Evolutionary conservation across 768 basidiomycete species (phyloP).

Genomic region (Hericium erinaceus): DNA sequence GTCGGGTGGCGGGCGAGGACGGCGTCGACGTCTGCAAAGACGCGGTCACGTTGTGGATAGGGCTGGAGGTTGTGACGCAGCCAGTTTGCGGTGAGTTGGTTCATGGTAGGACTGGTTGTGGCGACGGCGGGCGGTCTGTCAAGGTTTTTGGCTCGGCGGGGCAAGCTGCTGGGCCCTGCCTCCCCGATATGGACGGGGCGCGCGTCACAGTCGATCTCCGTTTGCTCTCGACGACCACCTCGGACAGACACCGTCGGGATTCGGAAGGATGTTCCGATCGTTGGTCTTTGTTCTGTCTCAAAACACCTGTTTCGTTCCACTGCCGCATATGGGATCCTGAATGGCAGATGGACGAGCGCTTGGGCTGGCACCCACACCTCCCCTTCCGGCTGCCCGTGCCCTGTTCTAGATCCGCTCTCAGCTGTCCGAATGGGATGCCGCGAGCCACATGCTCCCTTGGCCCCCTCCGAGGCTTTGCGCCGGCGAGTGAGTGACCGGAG

Average conservation of each 20-base stretch:
- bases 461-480: no score
- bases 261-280: neutral
- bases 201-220: neutral
- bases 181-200: neutral
- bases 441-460: neutral
- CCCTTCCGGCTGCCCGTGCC: neutral
- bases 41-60: conserved; percentile 47
- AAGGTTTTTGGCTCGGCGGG: neutral
- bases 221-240: neutral
- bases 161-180: neutral
- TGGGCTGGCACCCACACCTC: neutral
- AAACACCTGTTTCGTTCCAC: neutral
- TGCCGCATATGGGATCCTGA: conserved; percentile 17
- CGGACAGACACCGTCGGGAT: neutral
- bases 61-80: conserved; percentile 51
- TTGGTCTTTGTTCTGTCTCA: neutral
- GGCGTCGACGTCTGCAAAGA: conserved; percentile 55
- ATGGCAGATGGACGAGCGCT: neutral
- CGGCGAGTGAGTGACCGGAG: no score
- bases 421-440: no score
- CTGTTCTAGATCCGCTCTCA: neutral
- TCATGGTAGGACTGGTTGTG: neutral
- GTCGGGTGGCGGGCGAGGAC: conserved; percentile 44
- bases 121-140: conserved; percentile 1
- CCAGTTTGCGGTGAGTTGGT: conserved; percentile 43